These are phyloP conservation scores for Pyricularia sp. DNA, from an alignment of 2,329 filamentous ascomycete species.

Conservation along the genomic window DNA sequence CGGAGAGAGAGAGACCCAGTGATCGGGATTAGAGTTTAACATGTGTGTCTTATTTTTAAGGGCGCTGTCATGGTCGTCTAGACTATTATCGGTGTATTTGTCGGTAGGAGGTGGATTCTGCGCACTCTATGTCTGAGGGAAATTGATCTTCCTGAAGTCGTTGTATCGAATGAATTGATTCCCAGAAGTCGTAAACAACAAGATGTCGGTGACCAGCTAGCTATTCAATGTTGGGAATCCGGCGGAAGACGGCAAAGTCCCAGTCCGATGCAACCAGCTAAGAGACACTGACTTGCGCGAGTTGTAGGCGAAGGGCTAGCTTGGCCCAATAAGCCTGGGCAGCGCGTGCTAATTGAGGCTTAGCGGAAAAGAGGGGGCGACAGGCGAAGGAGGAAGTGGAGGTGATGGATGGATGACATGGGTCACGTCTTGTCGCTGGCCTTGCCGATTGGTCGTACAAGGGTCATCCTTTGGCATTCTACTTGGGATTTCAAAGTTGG, in stretches of 20 bases:
- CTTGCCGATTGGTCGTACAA: background rate
- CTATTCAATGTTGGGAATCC: background rate
- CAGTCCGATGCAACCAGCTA: background rate
- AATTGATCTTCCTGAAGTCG: background rate
- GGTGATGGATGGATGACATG: constrained; percentile 2
- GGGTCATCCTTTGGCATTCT: background rate
- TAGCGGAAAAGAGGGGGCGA: background rate
- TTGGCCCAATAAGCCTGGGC: background rate
- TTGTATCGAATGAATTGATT: background rate
- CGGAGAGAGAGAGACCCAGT: background rate
- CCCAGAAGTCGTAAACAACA: background rate
- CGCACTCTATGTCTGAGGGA: background rate
- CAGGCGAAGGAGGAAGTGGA: constrained; percentile 1
- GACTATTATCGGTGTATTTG: background rate
- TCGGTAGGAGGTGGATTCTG: background rate
- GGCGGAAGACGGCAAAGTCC: background rate
- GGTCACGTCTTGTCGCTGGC: background rate
- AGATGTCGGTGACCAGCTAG: background rate
- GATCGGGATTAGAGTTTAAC: background rate
- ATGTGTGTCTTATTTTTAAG: background rate
- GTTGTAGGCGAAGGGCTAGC: background rate
- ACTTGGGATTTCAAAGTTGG: background rate
- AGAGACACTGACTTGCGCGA: background rate
- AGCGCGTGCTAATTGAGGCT: background rate
- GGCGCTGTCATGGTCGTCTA: background rate